Conservation (phyloP, 169 alveolate genomes). For the Plasmodium vivax region DNA sequence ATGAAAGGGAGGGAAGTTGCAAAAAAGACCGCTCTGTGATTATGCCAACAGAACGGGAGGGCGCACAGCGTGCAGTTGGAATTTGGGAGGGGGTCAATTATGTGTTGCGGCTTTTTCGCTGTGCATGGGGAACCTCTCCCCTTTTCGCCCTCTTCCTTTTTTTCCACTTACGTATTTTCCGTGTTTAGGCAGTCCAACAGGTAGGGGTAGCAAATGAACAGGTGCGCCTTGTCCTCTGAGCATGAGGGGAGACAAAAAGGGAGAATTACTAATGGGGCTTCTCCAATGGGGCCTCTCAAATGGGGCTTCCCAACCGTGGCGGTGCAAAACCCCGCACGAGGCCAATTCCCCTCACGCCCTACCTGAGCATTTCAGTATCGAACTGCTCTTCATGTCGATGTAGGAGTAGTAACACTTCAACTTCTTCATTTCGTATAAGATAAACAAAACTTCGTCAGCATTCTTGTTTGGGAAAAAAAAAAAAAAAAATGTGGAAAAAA, state of each 20-base stretch:
- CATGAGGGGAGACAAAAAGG: neutral
- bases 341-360: neutral
- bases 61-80: neutral
- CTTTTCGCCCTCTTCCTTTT: neutral
- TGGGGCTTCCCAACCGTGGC: neutral
- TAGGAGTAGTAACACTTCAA: conserved; percentile 55
- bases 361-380: conserved; percentile 47
- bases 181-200: conserved; percentile 63
- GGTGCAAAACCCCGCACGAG: neutral
- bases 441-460: conserved; percentile 63
- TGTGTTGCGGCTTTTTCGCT: neutral
- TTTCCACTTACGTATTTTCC: conserved; percentile 53
- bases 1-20: neutral
- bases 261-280: neutral
- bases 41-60: neutral
- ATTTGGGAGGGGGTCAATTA: neutral
- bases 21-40: neutral
- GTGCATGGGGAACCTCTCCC: neutral
- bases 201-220: conserved; percentile 70
- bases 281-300: neutral
- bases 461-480: neutral
- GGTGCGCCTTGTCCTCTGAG: conserved; percentile 69
- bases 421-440: conserved; percentile 66
- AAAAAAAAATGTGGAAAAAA: conserved; percentile 18
- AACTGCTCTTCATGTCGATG: conserved; percentile 16